Percentiles rank a stretch among this genome's conserved stretches.
Conservation (phyloP, 176 grass and related monocot species). For the Oryza rufipogon region DNA sequence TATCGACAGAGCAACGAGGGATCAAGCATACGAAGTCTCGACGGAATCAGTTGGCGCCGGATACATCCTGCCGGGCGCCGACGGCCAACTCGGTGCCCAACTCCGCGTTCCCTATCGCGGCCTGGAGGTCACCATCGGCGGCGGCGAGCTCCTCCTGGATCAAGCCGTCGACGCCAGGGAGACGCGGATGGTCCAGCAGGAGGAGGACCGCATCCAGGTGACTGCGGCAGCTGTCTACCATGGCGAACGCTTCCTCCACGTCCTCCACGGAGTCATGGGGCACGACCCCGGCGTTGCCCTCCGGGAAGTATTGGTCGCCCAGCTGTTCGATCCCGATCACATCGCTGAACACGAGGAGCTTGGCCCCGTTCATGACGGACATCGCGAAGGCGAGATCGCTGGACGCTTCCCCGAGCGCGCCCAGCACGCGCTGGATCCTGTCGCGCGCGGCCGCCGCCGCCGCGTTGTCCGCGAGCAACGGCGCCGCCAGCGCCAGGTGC, state of each 20-base stretch:
- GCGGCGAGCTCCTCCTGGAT: background rate
- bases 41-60: background rate
- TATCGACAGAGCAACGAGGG: background rate
- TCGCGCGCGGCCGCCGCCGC: background rate
- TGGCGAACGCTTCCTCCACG: background rate
- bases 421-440: background rate
- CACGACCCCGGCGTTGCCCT: background rate
- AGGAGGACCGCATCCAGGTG: background rate
- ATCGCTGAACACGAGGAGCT: background rate
- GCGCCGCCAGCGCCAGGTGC: background rate
- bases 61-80: background rate
- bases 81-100: background rate
- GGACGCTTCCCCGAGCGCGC: background rate
- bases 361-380: background rate
- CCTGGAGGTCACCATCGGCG: background rate
- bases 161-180: conserved; percentile 1
- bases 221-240: background rate
- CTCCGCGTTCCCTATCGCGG: background rate
- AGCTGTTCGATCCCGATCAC: background rate
- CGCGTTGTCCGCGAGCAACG: background rate
- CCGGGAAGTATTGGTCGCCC: background rate
- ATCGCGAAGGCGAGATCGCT: background rate
- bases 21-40: too few species aligned
- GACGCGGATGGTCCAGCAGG: background rate
- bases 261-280: background rate